Percentiles rank a stretch among this genome's conserved stretches.
These are phyloP conservation scores for Yarrowia porcina DNA, from an alignment of 805 yeast genomes.

Conservation along the genomic window DNA sequence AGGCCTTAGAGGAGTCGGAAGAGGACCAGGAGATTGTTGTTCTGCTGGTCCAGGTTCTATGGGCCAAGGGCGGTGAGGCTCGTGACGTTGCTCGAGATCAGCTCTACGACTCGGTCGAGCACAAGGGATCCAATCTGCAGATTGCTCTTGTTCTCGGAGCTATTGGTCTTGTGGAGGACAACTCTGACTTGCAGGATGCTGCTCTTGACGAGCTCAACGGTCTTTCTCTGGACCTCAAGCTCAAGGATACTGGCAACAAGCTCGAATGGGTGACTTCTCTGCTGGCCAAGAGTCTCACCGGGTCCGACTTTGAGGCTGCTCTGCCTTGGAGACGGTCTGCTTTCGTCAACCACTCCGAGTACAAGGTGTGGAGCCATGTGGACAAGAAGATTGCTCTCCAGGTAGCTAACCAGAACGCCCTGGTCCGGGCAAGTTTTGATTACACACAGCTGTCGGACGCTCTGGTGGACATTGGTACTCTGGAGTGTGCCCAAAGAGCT, in stretches of 20 bases:
- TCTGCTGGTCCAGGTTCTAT: conserved; percentile 72
- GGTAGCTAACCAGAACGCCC: conserved; percentile 47
- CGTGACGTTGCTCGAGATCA: conserved; percentile 83
- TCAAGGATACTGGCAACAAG: conserved; percentile 49
- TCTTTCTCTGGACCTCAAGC: conserved; percentile 33
- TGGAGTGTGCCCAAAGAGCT: conserved; percentile 64
- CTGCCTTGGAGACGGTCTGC: conserved; percentile 66
- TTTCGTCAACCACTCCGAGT: conserved; percentile 68
- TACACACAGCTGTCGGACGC: conserved; percentile 53
- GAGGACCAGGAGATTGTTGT: conserved; percentile 66
- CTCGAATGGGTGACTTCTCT: conserved; percentile 59
- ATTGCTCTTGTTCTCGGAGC: conserved; percentile 78
- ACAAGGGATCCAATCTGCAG: conserved; percentile 60
- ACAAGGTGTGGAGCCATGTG: conserved; percentile 65
- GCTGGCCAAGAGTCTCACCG: conserved; percentile 45
- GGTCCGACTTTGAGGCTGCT: conserved; percentile 24
- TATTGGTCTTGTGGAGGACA: conserved; percentile 59
- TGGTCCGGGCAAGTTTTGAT: conserved; percentile 44
- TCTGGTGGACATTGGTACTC: conserved; percentile 44
- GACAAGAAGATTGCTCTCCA: conserved; percentile 54
- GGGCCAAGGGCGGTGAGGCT: conserved; percentile 71
- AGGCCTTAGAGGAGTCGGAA: conserved; percentile 54
- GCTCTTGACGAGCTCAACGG: conserved; percentile 61
- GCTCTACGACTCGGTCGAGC: conserved; percentile 60
- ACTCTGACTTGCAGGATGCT: conserved; percentile 57